A percentile compares a stretch with the other conserved stretches of the same genome.
Evolutionary conservation across 2,329 filamentous ascomycete species (phyloP).

Genomic region (Curvularia verruculosa): DNA sequence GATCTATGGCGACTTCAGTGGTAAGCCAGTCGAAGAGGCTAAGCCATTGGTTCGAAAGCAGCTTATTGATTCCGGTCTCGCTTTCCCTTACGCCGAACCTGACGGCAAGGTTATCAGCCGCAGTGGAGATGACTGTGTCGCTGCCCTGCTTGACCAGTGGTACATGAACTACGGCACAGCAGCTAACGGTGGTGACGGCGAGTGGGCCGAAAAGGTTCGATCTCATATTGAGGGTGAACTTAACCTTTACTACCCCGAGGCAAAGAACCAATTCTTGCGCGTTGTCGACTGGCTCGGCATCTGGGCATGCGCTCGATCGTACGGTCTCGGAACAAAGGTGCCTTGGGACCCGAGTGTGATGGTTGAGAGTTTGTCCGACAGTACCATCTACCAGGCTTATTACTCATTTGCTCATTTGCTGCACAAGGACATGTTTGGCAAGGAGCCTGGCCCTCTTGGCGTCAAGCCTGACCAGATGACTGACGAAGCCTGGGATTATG

Average conservation of each 20-base stretch:
- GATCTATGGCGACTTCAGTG: slow-evolving; percentile 85
- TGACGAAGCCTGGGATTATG: slow-evolving; percentile 95
- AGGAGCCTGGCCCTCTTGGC: slow-evolving; percentile 49
- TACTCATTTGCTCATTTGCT: slow-evolving; percentile 68
- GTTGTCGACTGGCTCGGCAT: slow-evolving; percentile 83
- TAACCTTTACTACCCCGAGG: slow-evolving; percentile 74
- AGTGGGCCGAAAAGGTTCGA: slow-evolving; percentile 74
- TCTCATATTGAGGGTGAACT: slow-evolving; percentile 62
- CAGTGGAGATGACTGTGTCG: slow-evolving; percentile 91
- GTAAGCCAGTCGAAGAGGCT: slow-evolving; percentile 81
- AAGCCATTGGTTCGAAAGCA: slow-evolving; percentile 84
- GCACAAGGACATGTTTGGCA: slow-evolving; percentile 86
- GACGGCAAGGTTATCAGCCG: slow-evolving; percentile 86
- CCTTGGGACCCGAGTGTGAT: slow-evolving; percentile 92
- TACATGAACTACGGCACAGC: slow-evolving; percentile 87
- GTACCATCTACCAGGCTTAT: slow-evolving; percentile 85
- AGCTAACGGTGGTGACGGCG: slow-evolving; percentile 68
- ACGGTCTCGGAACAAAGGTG: slow-evolving; percentile 89
- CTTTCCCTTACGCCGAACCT: slow-evolving; percentile 92
- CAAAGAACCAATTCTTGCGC: slow-evolving; percentile 70
- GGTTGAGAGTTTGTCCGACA: slow-evolving; percentile 90
- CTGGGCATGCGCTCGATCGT: slow-evolving; percentile 92
- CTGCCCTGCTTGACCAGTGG: slow-evolving; percentile 94
- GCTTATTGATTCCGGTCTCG: slow-evolving; percentile 76
- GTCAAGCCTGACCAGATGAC: slow-evolving; percentile 86